Conservation (phyloP, 495 filamentous ascomycete genomes). For the Articulospora tetracladia region DNA sequence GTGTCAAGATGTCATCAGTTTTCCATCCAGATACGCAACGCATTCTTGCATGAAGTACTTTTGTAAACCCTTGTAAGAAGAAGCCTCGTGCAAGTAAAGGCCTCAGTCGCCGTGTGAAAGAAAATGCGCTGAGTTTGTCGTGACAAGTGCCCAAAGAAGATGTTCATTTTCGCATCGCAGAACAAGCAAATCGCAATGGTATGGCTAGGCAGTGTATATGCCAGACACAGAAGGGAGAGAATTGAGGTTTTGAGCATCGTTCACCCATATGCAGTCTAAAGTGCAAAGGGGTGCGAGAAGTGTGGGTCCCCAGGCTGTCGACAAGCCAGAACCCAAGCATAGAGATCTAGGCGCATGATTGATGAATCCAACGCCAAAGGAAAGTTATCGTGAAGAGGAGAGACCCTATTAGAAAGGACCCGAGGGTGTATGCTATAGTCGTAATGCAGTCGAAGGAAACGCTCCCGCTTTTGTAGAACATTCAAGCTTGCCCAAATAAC, state of each 20-base stretch:
- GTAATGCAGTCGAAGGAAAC: constrained; percentile 1
- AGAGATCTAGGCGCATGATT: constrained; percentile 22
- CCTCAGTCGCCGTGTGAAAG: background rate
- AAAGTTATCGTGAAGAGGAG: constrained; percentile 25
- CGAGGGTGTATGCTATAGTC: constrained; percentile 7
- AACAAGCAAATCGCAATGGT: background rate
- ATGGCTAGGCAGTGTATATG: constrained; percentile 2
- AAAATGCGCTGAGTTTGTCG: background rate
- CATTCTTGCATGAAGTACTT: constrained; percentile 12
- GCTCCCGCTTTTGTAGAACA: constrained; percentile 7
- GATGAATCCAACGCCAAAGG: constrained; percentile 30
- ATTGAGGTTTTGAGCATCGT: constrained; percentile 13
- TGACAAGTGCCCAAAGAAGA: constrained; percentile 10
- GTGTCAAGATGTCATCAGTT: constrained; percentile 1
- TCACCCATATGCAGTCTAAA: constrained; percentile 24
- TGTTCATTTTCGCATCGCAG: too few relatives aligned
- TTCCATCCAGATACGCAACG: background rate
- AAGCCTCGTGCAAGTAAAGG: background rate
- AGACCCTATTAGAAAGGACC: constrained; percentile 8
- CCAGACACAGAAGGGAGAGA: constrained; percentile 12
- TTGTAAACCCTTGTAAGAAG: constrained; percentile 11
- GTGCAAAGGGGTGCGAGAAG: background rate
- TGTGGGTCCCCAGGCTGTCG: constrained; percentile 15
- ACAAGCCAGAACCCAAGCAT: constrained; percentile 10
- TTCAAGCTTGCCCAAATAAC: constrained; percentile 4